phyloP scores from a whole-genome alignment of 768 basidiomycete genomes.

The Cytidiella melzeri region DNA sequence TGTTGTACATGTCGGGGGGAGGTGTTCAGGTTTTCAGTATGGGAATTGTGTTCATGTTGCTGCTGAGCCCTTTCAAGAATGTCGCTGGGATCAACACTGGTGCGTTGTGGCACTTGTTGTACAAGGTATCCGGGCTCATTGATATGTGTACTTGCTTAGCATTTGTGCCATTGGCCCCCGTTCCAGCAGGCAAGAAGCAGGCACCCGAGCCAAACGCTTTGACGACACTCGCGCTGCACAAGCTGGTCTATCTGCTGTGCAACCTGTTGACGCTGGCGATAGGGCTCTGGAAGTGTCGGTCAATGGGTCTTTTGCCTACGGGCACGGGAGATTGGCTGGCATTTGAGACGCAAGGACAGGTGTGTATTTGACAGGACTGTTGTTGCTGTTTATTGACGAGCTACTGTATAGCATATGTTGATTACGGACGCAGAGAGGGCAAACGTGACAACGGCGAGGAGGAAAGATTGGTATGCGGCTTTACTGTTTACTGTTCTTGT shows the following conservation, averaged over 20 bases:
- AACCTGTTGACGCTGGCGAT: constrained; percentile 75
- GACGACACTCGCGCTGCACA: constrained; percentile 59
- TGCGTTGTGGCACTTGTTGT: too few relatives aligned
- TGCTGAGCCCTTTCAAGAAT: constrained; percentile 82
- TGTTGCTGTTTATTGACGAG: background rate
- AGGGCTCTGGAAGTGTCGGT: constrained; percentile 88
- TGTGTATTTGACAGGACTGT: constrained; percentile 6
- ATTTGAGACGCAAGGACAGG: constrained; percentile 71
- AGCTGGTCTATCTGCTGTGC: constrained; percentile 63
- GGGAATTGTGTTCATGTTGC: constrained; percentile 91
- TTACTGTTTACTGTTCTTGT: too few relatives aligned
- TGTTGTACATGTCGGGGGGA: constrained; percentile 98
- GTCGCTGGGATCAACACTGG: constrained; percentile 72
- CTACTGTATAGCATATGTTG: background rate
- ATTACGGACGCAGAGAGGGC: too few relatives aligned
- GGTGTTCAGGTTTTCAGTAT: constrained; percentile 96
- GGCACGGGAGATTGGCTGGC: constrained; percentile 94
- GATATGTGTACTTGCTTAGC: too few relatives aligned
- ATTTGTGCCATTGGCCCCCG: constrained; percentile 70
- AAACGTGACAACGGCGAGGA: too few relatives aligned
- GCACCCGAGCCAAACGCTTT: constrained; percentile 31
- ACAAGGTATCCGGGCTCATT: background rate
- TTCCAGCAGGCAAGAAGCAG: constrained; percentile 16
- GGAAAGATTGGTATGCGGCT: too few relatives aligned
- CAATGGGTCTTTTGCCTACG: constrained; percentile 86